phyloP scores from a whole-genome alignment of 1,139 yeast species.

The Starmera stellimalicola region DNA sequence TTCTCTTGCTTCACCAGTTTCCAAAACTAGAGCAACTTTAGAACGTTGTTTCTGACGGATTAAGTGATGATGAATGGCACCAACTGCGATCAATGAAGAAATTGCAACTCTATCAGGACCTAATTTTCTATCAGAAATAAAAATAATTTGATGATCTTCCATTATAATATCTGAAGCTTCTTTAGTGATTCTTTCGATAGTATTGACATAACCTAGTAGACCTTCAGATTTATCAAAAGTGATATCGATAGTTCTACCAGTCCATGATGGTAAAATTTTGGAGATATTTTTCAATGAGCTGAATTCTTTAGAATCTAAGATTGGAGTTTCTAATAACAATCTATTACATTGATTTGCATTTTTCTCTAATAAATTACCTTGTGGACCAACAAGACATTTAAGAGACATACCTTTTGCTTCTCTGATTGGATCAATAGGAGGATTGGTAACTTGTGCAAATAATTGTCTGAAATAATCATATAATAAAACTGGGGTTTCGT shows the following conservation, averaged over 20 bases:
- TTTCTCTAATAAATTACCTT: conserved; percentile 91
- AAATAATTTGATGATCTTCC: conserved; percentile 61
- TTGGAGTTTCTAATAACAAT: conserved; percentile 72
- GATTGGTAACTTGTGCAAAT: conserved; percentile 97
- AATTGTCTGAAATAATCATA: conserved; percentile 94
- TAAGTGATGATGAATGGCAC: conserved; percentile 95
- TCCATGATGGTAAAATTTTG: conserved; percentile 78
- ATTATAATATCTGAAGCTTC: conserved; percentile 84
- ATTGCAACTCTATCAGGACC: conserved; percentile 61
- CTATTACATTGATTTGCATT: conserved; percentile 88
- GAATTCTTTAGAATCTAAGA: conserved; percentile 65
- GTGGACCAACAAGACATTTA: conserved; percentile 96
- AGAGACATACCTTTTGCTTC: conserved; percentile 95
- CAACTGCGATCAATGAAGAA: conserved; percentile 87
- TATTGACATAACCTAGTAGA: conserved; percentile 71
- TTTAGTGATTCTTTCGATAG: conserved; percentile 80
- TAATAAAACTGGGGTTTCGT: conserved; percentile 83
- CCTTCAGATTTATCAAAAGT: conserved; percentile 86
- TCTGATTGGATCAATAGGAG: conserved; percentile 97
- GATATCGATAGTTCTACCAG: conserved; percentile 72
- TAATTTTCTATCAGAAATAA: conserved; percentile 65
- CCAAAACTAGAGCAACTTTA: conserved; percentile 82
- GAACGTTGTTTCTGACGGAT: conserved; percentile 96
- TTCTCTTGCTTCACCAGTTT: conserved; percentile 96
- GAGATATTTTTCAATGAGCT: conserved; percentile 64